Conservation (phyloP, 2,329 filamentous ascomycete species). For the Neofusicoccum ribis region DNA sequence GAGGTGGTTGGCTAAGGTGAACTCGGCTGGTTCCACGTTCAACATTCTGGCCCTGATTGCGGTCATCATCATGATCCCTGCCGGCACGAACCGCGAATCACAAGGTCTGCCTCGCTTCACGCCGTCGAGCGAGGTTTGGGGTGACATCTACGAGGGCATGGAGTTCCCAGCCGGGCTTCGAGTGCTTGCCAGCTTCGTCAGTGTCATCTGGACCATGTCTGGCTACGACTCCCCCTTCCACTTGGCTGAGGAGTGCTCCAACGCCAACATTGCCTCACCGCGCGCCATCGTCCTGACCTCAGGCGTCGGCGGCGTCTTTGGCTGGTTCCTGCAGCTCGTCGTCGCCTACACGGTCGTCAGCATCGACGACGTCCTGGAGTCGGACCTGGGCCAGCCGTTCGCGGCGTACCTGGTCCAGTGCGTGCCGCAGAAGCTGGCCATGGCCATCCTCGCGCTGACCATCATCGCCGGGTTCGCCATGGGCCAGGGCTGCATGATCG, state of each 20-base stretch:
- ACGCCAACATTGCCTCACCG: conserved; percentile 68
- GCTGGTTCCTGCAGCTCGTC: conserved; percentile 73
- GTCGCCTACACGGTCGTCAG: conserved; percentile 71
- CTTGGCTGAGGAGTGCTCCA: conserved; percentile 73
- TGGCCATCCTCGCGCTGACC: conserved; percentile 65
- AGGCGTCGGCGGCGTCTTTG: conserved; percentile 64
- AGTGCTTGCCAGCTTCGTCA: conserved; percentile 70
- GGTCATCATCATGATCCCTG: conserved; percentile 69
- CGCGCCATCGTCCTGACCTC: conserved; percentile 72
- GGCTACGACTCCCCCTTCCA: conserved; percentile 69
- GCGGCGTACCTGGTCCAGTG: conserved; percentile 69
- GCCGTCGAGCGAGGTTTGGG: conserved; percentile 62
- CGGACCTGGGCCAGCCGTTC: conserved; percentile 68
- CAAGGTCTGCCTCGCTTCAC: conserved; percentile 61
- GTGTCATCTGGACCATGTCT: conserved; percentile 67
- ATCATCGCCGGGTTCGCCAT: conserved; percentile 71
- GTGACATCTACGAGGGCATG: conserved; percentile 64
- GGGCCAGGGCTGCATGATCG: conserved; percentile 73
- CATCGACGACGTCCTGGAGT: conserved; percentile 59
- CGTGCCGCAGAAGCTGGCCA: conserved; percentile 59
- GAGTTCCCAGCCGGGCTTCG: conserved; percentile 67
- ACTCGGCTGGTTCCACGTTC: conserved; percentile 68
- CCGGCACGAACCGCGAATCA: conserved; percentile 52
- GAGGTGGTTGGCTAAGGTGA: conserved; percentile 68
- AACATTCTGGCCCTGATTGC: conserved; percentile 68